Evolutionary conservation across 257 asterid species (phyloP).

Genomic region (Penstemon barbatus): DNA sequence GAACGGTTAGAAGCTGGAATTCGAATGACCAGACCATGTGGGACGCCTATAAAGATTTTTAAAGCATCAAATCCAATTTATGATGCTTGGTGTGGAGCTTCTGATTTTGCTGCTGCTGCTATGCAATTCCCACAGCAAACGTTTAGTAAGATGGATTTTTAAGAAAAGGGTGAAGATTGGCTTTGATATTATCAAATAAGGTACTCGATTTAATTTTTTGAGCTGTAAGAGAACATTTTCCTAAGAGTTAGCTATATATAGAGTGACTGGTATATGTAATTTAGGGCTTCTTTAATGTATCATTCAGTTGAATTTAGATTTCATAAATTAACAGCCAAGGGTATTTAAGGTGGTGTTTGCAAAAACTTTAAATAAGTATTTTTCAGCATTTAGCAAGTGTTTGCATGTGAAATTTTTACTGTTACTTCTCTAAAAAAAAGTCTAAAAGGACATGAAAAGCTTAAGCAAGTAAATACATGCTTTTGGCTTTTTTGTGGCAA

Average conservation of each 20-base stretch:
- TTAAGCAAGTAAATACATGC: no score
- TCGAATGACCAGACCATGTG: conserved; percentile 78
- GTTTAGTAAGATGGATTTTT: conserved; percentile 77
- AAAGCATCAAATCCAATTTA: conserved; percentile 67
- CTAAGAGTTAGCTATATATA: no score
- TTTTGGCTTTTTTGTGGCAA: no score
- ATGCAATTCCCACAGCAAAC: conserved; percentile 65
- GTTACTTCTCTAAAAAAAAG: no score
- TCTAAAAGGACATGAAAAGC: no score
- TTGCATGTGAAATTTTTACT: no score
- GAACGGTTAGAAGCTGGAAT: conserved; percentile 86
- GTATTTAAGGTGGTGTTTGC: no score
- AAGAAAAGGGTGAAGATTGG: conserved; percentile 94
- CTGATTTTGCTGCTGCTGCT: conserved; percentile 57
- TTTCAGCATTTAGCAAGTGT: no score
- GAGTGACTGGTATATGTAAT: neutral
- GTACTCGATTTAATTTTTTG: conserved; percentile 45
- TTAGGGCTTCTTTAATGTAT: neutral
- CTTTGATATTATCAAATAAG: conserved; percentile 59
- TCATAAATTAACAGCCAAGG: no score
- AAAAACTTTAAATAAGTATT: no score
- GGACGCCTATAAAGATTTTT: conserved; percentile 62
- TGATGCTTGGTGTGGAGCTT: conserved; percentile 98
- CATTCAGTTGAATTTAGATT: no score
- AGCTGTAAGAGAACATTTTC: conserved; percentile 2